Evolutionary conservation across 2,329 filamentous ascomycete species (phyloP).

Genomic region (Daldinia sp.): DNA sequence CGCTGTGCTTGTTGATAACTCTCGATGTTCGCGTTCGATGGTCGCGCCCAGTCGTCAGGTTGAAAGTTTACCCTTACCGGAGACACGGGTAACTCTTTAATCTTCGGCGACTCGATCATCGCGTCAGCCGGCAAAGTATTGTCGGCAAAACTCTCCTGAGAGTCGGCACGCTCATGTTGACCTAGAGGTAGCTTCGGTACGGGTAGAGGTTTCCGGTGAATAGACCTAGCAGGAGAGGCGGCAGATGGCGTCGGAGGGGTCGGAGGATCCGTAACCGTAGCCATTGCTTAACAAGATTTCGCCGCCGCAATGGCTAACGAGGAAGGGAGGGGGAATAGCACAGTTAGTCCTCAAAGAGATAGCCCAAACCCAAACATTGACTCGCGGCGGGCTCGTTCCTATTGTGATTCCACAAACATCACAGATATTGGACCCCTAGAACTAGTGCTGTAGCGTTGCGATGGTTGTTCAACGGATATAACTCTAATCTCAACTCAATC

Average conservation of each 20-base stretch:
- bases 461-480: conserved; percentile 41
- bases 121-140: conserved; percentile 46
- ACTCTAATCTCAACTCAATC: conserved; percentile 36
- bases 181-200: conserved; percentile 51
- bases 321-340: conserved; percentile 15
- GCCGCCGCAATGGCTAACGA: conserved; percentile 37
- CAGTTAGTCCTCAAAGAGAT: conserved; percentile 32
- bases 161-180: conserved; percentile 52
- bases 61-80: conserved; percentile 68
- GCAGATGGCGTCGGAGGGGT: conserved; percentile 47
- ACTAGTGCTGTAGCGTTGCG: conserved; percentile 17
- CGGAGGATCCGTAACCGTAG: conserved; percentile 48
- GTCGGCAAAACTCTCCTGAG: conserved; percentile 41
- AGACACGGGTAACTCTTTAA: conserved; percentile 66
- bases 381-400: conserved; percentile 43
- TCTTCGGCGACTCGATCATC: conserved; percentile 55
- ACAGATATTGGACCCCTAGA: conserved; percentile 29
- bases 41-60: conserved; percentile 64
- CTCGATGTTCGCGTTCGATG: conserved; percentile 65
- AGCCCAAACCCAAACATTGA: conserved; percentile 33
- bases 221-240: conserved; percentile 48
- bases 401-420: conserved; percentile 42
- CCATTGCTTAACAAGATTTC: conserved; percentile 45
- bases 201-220: conserved; percentile 49
- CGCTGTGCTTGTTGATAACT: conserved; percentile 42